Percentiles rank a stretch among this genome's conserved stretches.
Conservation (phyloP, 1,284 basidiomycete genomes). For the Paramarasmius palmivorus region DNA sequence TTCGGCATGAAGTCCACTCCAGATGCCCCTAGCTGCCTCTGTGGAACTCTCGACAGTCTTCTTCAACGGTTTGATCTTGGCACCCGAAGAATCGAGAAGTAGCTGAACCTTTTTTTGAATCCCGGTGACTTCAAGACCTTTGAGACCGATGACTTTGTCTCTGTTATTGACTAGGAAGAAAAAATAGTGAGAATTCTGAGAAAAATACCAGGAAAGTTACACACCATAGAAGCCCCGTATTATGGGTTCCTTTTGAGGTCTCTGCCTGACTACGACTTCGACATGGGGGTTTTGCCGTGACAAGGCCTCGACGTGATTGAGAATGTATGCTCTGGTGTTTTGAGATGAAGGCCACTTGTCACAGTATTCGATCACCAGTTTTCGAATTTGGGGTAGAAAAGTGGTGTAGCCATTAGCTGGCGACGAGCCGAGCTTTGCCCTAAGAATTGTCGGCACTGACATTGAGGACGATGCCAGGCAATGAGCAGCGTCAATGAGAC, state of each 20-base stretch:
- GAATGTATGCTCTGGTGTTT: constrained; percentile 68
- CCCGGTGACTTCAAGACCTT: constrained; percentile 68
- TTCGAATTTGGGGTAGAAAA: constrained; percentile 75
- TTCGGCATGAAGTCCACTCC: constrained; percentile 80
- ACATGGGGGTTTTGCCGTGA: constrained; percentile 77
- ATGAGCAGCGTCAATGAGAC: too few species aligned
- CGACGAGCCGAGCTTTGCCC: constrained; percentile 59
- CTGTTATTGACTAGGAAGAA: constrained; percentile 64
- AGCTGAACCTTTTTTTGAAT: constrained; percentile 77
- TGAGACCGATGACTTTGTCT: constrained; percentile 79
- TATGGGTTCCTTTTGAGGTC: constrained; percentile 72
- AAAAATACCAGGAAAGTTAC: constrained; percentile 18
- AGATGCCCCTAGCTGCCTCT: constrained; percentile 81
- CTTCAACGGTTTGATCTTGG: constrained; percentile 77
- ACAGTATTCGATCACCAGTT: constrained; percentile 84
- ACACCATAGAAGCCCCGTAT: constrained; percentile 76
- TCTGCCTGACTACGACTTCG: constrained; percentile 76
- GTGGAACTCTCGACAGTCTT: constrained; percentile 75
- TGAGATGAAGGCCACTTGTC: constrained; percentile 76
- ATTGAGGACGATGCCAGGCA: constrained; percentile 35
- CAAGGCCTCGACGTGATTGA: constrained; percentile 59
- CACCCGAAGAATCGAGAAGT: constrained; percentile 82
- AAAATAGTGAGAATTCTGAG: constrained; percentile 14
- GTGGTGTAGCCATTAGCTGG: constrained; percentile 71
- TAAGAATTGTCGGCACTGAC: constrained; percentile 44